Evolutionary conservation across 768 basidiomycete genomes (phyloP).

Genomic region (Termitomyces sp.): DNA sequence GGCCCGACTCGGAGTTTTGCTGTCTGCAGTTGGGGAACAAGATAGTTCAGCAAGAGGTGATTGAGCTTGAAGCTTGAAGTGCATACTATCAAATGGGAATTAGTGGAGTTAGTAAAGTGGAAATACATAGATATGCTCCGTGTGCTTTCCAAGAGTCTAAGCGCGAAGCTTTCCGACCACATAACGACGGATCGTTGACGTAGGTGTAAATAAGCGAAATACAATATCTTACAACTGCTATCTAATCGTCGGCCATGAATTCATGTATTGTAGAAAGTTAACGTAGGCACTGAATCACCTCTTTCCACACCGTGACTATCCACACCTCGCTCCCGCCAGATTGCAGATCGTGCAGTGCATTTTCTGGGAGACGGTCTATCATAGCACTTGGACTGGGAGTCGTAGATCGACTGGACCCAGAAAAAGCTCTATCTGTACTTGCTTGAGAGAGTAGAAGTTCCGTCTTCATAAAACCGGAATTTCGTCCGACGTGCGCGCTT

Average conservation of each 20-base stretch:
- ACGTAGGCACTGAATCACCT: slow-evolving; percentile 7
- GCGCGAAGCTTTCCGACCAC: slow-evolving; percentile 21
- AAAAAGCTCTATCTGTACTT: not conserved
- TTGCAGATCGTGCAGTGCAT: not conserved
- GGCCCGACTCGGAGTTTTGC: not conserved
- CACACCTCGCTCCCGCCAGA: not conserved
- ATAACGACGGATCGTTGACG: slow-evolving; percentile 9
- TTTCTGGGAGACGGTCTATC: no score
- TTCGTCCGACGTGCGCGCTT: not conserved
- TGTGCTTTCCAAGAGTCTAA: slow-evolving; percentile 3
- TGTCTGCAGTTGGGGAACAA: not conserved
- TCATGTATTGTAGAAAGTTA: not conserved
- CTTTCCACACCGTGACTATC: not conserved
- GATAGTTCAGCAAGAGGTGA: not conserved
- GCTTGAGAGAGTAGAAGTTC: not conserved
- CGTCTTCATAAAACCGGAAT: not conserved
- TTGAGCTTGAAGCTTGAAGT: not conserved
- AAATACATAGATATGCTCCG: not conserved
- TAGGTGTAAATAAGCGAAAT: slow-evolving; percentile 12
- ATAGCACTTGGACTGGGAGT: not conserved
- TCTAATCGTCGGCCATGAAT: not conserved
- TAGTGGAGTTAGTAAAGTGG: not conserved
- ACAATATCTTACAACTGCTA: slow-evolving; percentile 3
- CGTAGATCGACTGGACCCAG: not conserved
- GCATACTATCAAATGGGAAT: not conserved